phyloP scores from a whole-genome alignment of 73 alveolate species.

The Tetrahymena malaccensis region DNA sequence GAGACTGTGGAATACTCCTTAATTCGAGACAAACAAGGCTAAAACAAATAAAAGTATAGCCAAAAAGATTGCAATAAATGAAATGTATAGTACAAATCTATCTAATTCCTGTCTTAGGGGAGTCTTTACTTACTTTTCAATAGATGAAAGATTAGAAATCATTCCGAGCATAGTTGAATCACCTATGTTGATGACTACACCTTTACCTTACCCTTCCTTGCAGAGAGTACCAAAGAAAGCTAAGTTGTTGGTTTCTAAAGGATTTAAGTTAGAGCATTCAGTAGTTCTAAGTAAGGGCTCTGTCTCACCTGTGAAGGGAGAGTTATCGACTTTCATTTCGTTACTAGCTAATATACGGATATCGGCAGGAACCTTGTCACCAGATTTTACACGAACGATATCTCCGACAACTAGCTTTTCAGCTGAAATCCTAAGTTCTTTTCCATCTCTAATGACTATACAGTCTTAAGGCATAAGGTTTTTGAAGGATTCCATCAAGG shows the following conservation, averaged over 20 bases:
- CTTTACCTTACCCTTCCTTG: conserved; percentile 81
- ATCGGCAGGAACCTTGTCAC: conserved; percentile 94
- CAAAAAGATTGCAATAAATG: conserved; percentile 70
- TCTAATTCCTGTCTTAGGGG: conserved; percentile 78
- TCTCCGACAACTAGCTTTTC: conserved; percentile 87
- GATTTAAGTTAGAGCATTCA: conserved; percentile 47
- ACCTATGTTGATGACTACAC: conserved; percentile 86
- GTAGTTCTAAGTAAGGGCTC: conserved; percentile 63
- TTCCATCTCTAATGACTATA: conserved; percentile 73
- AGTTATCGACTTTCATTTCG: conserved; percentile 81
- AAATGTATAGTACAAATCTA: conserved; percentile 68
- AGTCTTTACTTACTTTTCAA: conserved; percentile 66
- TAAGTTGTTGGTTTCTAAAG: conserved; percentile 18
- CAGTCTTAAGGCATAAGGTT: conserved; percentile 68
- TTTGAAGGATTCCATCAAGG: conserved; percentile 70
- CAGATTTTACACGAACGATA: conserved; percentile 73
- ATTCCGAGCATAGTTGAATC: conserved; percentile 84
- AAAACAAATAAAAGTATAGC: conserved; percentile 71
- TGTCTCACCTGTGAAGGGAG: conserved; percentile 90
- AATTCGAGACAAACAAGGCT: conserved; percentile 35
- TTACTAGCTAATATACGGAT: conserved; percentile 61
- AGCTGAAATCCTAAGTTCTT: conserved; percentile 54
- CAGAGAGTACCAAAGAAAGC: conserved; percentile 87
- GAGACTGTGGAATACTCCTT: conserved; percentile 58
- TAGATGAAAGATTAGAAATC: conserved; percentile 76